phyloP scores from a whole-genome alignment of 371 early-diverging fungal species.

The Mortierella sp. region DNA sequence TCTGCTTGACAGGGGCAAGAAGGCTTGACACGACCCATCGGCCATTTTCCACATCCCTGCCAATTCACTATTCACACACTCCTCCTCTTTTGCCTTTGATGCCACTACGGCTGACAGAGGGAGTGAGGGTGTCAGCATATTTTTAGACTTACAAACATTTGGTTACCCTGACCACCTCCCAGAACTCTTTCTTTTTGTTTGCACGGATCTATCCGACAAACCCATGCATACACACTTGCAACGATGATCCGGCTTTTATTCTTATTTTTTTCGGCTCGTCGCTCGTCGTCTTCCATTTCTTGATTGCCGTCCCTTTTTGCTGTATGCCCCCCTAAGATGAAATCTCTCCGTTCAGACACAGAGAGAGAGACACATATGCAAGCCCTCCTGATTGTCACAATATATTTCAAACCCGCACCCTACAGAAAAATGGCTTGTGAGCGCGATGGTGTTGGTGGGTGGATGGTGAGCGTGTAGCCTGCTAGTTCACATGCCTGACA shows the following conservation, averaged over 20 bases:
- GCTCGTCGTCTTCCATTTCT: background rate
- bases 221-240: background rate
- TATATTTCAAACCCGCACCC: background rate
- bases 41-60: background rate
- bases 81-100: background rate
- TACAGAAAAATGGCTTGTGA: background rate
- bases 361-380: background rate
- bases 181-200: too few species aligned
- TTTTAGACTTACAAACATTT: background rate
- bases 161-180: background rate
- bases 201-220: background rate
- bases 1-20: background rate
- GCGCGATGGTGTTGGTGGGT: background rate
- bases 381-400: slow-evolving; percentile 14
- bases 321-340: background rate
- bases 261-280: background rate
- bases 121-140: background rate
- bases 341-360: background rate
- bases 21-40: background rate
- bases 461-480: background rate
- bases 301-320: background rate
- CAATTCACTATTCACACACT: background rate
- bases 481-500: slow-evolving; percentile 3
- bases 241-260: background rate
- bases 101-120: background rate